Conservation (phyloP, 176 grass and related monocot species). For the Carex pumila region DNA sequence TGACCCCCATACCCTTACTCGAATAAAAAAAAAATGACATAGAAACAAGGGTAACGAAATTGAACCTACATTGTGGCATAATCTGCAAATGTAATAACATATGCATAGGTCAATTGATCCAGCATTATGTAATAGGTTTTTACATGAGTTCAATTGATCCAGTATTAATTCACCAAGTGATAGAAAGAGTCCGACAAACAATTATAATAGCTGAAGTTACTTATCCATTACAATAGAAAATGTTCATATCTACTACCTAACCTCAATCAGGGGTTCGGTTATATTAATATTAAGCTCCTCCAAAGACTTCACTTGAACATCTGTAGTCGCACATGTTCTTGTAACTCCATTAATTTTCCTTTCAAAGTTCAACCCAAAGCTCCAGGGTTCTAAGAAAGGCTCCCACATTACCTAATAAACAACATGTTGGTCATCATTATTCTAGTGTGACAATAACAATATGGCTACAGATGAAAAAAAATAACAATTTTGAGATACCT, state of each 20-base stretch:
- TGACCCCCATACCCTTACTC: no score
- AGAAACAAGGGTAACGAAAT: background rate
- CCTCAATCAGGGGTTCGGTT: conserved; percentile 94
- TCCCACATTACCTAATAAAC: conserved; percentile 93
- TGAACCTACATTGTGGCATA: background rate
- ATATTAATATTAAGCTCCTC: conserved; percentile 90
- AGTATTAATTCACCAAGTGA: background rate
- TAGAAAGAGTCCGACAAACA: background rate
- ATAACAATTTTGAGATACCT: conserved; percentile 43
- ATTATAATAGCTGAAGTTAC: background rate
- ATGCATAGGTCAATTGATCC: background rate
- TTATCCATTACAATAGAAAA: background rate
- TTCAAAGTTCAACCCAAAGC: conserved; percentile 54
- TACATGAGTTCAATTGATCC: background rate
- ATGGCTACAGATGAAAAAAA: background rate
- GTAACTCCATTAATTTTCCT: conserved; percentile 55
- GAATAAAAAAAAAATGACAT: background rate
- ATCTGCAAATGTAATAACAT: background rate
- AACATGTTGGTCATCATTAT: conserved; percentile 15
- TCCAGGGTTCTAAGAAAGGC: conserved; percentile 93
- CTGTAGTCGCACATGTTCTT: conserved; percentile 47
- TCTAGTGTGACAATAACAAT: conserved; percentile 24
- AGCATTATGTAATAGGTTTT: no score
- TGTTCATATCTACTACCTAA: conserved; percentile 17
- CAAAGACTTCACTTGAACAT: conserved; percentile 66